phyloP scores from a whole-genome alignment of 2,329 filamentous ascomycete species.

The Claviceps sp. region DNA sequence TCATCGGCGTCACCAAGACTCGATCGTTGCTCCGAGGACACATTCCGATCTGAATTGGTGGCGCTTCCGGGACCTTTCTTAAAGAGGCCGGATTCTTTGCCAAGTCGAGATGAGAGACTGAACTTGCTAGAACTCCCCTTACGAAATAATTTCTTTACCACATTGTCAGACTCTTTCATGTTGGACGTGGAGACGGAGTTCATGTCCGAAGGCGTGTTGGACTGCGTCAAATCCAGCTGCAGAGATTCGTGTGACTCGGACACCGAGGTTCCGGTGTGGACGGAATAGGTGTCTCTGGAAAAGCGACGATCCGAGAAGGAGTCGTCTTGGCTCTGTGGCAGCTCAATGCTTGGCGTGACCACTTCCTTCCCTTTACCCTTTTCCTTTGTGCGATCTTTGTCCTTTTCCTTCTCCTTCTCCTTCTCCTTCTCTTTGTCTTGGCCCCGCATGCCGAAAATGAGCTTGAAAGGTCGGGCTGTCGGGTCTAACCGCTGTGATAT shows the following conservation, averaged over 20 bases:
- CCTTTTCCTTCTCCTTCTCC: slow-evolving; percentile 16
- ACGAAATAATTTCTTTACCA: slow-evolving; percentile 46
- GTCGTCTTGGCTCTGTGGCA: slow-evolving; percentile 25
- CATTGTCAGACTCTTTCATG: slow-evolving; percentile 40
- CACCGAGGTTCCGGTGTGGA: slow-evolving; percentile 44
- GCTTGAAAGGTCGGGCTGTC: slow-evolving; percentile 75
- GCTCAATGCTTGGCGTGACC: slow-evolving; percentile 25
- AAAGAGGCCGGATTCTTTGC: slow-evolving; percentile 40
- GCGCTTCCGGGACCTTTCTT: slow-evolving; percentile 47
- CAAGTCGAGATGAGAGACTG: slow-evolving; percentile 42
- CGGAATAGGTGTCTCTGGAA: slow-evolving; percentile 42
- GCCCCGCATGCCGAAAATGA: slow-evolving; percentile 40
- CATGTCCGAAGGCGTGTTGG: slow-evolving; percentile 44
- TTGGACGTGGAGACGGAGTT: slow-evolving; percentile 24
- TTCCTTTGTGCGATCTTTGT: slow-evolving; percentile 19
- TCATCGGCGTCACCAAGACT: slow-evolving; percentile 45
- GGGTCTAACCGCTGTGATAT: slow-evolving; percentile 64
- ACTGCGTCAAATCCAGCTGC: slow-evolving; percentile 39
- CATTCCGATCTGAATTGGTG: slow-evolving; percentile 43
- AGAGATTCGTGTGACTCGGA: slow-evolving; percentile 48
- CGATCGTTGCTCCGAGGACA: slow-evolving; percentile 38
- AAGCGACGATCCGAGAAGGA: slow-evolving; percentile 39
- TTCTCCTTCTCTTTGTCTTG: slow-evolving; percentile 21
- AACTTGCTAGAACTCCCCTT: slow-evolving; percentile 56
- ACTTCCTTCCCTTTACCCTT: slow-evolving; percentile 25